Conservation (phyloP, 345 rosid species). For the Barbarea vulgaris region DNA sequence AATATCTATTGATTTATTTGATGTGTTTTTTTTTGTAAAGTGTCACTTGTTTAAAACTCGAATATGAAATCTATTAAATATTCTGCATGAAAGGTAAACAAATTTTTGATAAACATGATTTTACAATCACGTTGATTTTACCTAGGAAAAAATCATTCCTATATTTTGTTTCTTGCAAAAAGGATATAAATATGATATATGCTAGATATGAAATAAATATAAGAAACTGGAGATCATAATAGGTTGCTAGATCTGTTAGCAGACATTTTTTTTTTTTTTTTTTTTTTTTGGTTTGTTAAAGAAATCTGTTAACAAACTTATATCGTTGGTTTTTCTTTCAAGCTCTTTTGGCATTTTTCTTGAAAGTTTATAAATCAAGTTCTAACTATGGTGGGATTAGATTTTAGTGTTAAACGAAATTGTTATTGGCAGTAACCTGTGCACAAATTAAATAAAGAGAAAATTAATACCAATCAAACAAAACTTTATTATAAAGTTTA, state of each 20-base stretch:
- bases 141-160: too few species aligned
- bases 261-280: too few species aligned
- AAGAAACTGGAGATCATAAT: background rate
- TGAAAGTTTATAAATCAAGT: background rate
- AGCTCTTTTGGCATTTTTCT: background rate
- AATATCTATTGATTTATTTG: too few species aligned
- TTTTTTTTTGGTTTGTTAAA: too few species aligned
- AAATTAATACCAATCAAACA: background rate
- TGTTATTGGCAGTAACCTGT: background rate
- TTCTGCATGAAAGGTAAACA: too few species aligned
- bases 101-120: too few species aligned
- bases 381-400: background rate
- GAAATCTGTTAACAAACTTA: background rate
- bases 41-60: too few species aligned
- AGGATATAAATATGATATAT: background rate
- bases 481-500: constrained; percentile 33
- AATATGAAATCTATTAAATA: too few species aligned
- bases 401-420: too few species aligned
- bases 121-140: background rate
- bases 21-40: too few species aligned
- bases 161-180: background rate
- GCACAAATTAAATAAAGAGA: background rate
- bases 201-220: background rate
- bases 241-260: background rate
- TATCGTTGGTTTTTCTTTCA: background rate